Conservation (phyloP, 805 yeast species). For the Ogataea neopini region DNA sequence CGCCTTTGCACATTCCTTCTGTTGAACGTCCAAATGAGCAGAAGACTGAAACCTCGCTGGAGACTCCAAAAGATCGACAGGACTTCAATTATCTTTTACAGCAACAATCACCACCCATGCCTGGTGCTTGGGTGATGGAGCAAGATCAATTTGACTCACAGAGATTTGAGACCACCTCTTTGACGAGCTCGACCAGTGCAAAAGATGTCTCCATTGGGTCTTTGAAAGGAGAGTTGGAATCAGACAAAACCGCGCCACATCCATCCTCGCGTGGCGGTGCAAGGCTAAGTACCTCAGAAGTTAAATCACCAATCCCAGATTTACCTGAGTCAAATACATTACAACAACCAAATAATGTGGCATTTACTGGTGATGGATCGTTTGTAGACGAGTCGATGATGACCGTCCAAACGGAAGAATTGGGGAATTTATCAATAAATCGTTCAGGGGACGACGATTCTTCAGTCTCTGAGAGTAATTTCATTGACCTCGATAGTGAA, state of each 20-base stretch:
- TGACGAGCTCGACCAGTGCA: constrained; percentile 6
- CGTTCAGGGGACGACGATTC: constrained; percentile 9
- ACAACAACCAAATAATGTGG: constrained; percentile 6
- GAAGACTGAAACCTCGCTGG: neutral
- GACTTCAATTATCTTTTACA: constrained; percentile 30
- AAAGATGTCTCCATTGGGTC: constrained; percentile 15
- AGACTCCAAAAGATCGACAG: constrained; percentile 19
- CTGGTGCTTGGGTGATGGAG: constrained; percentile 32
- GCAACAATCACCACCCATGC: constrained; percentile 30
- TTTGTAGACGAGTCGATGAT: neutral
- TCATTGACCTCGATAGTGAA: constrained; percentile 23
- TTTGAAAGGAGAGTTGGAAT: constrained; percentile 24
- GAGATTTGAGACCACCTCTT: constrained; percentile 1
- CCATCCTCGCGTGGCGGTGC: neutral
- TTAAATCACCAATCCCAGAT: constrained; percentile 5
- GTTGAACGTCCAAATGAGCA: neutral
- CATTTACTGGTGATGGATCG: constrained; percentile 8
- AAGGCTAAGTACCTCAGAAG: neutral
- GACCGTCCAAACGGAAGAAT: constrained; percentile 18
- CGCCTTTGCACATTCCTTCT: constrained; percentile 25
- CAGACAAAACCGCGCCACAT: neutral
- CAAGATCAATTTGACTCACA: constrained; percentile 16
- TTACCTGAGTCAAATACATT: constrained; percentile 1
- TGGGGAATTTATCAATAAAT: constrained; percentile 5
- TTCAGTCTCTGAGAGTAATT: constrained; percentile 29